Evolutionary conservation across 495 filamentous ascomycete species (phyloP).

Genomic region (Penicillium bialowiezense): DNA sequence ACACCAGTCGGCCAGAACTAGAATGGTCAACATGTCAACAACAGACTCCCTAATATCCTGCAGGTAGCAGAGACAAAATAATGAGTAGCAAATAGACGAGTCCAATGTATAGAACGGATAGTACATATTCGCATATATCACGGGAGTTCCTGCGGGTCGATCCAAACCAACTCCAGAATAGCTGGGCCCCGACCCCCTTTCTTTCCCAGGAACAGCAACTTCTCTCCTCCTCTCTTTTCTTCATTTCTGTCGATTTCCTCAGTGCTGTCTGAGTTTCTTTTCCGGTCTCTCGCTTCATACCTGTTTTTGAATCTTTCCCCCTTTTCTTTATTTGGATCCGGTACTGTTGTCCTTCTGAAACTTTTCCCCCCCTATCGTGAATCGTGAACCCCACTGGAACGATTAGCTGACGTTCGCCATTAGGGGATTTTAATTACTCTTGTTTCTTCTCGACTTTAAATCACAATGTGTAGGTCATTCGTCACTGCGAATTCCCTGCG

Average conservation of each 20-base stretch:
- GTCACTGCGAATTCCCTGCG: slow-evolving; percentile 16
- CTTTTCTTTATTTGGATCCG: slow-evolving; percentile 9
- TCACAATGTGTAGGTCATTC: slow-evolving; percentile 42
- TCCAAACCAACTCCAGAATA: slow-evolving; percentile 27
- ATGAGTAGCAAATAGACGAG: not conserved
- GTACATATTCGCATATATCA: not conserved
- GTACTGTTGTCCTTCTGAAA: slow-evolving; percentile 18
- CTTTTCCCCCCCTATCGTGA: slow-evolving; percentile 7
- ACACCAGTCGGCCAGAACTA: no score
- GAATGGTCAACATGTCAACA: no score
- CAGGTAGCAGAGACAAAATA: no score
- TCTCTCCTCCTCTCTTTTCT: slow-evolving; percentile 16
- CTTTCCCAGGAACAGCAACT: slow-evolving; percentile 30
- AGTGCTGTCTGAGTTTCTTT: slow-evolving; percentile 24
- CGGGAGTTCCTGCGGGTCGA: slow-evolving; percentile 10
- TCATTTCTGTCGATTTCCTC: slow-evolving; percentile 15
- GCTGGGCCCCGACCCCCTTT: slow-evolving; percentile 20
- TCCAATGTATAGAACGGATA: not conserved
- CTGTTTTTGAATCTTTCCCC: not conserved
- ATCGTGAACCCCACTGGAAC: slow-evolving; percentile 4
- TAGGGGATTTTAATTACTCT: slow-evolving; percentile 31
- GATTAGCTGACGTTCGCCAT: slow-evolving; percentile 6
- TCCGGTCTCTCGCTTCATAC: slow-evolving; percentile 8
- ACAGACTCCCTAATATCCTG: no score
- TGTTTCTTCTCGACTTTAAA: slow-evolving; percentile 20